Conservation (phyloP, 352 stramenopile genomes). For the Aphanomyces cochlioides region DNA sequence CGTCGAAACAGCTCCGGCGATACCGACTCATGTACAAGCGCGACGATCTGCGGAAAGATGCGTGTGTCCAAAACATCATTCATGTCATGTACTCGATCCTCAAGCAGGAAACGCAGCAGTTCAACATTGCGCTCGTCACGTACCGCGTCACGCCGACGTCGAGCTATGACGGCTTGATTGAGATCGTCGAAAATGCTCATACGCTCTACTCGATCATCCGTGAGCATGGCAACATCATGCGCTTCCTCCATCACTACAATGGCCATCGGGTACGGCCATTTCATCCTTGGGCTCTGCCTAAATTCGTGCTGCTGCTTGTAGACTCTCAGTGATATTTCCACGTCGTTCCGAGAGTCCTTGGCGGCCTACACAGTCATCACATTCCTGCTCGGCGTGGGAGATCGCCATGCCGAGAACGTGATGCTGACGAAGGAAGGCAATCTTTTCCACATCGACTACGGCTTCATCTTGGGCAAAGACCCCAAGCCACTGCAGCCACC, state of each 20-base stretch:
- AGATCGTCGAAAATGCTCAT: slow-evolving; percentile 84
- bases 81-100: slow-evolving; percentile 87
- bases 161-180: slow-evolving; percentile 79
- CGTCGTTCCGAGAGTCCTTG: slow-evolving; percentile 86
- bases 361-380: slow-evolving; percentile 99
- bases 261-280: slow-evolving; percentile 42
- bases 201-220: slow-evolving; percentile 83
- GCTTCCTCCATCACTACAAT: slow-evolving; percentile 84
- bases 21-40: slow-evolving; percentile 87
- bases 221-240: slow-evolving; percentile 76
- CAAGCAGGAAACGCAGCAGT: slow-evolving; percentile 70
- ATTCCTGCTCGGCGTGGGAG: slow-evolving; percentile 98
- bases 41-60: slow-evolving; percentile 79
- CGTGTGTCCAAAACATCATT: slow-evolving; percentile 86
- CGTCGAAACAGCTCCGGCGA: slow-evolving; percentile 31
- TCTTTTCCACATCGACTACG: slow-evolving; percentile 99
- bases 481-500: slow-evolving; percentile 97
- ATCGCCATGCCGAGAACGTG: slow-evolving; percentile 99
- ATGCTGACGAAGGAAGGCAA: slow-evolving; percentile 96
- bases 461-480: slow-evolving; percentile 98
- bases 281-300: neutral
- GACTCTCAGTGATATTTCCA: slow-evolving; percentile 81
- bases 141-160: slow-evolving; percentile 83
- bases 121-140: slow-evolving; percentile 74
- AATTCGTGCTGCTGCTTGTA: neutral